phyloP scores from a whole-genome alignment of 192 early-diverging fungal species.

The Coemansia sp. region DNA sequence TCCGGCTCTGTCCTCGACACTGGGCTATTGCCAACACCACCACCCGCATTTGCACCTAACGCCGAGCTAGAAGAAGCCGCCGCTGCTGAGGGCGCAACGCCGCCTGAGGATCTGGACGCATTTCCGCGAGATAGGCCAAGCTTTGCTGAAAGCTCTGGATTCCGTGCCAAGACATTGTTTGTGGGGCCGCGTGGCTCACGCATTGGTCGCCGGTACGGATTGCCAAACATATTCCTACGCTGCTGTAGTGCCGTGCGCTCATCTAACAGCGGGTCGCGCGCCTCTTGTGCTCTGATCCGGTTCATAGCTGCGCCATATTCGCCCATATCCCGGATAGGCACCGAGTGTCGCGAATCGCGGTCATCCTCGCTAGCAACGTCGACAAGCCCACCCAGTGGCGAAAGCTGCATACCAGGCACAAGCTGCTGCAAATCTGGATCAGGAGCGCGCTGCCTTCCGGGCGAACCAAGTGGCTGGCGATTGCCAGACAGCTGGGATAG shows the following conservation, averaged over 20 bases:
- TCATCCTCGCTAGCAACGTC: conserved; percentile 55
- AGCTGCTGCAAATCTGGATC: conserved; percentile 19
- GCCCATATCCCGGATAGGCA: conserved; percentile 73
- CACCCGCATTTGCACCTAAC: neutral
- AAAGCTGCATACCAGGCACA: conserved; percentile 29
- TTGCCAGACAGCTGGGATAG: neutral
- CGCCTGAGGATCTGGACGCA: neutral
- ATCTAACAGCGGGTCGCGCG: conserved; percentile 66
- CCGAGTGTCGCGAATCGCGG: conserved; percentile 60
- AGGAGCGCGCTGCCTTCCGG: neutral
- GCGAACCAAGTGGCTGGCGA: neutral
- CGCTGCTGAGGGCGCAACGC: neutral
- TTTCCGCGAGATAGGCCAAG: conserved; percentile 27
- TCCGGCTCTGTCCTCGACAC: conserved; percentile 20
- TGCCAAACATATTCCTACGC: conserved; percentile 72
- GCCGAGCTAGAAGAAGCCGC: neutral
- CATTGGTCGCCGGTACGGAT: conserved; percentile 63
- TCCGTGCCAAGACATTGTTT: conserved; percentile 54
- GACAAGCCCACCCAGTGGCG: conserved; percentile 37
- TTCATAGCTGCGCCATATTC: conserved; percentile 63
- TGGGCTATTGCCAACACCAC: neutral
- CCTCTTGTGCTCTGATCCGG: conserved; percentile 53
- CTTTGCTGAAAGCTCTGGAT: conserved; percentile 43
- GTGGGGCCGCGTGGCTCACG: conserved; percentile 49
- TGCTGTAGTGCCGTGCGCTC: conserved; percentile 60